Percentiles rank a stretch among this genome's conserved stretches.
Evolutionary conservation across 2,329 filamentous ascomycete genomes (phyloP).

Genomic region (Pseudonectria buxi): DNA sequence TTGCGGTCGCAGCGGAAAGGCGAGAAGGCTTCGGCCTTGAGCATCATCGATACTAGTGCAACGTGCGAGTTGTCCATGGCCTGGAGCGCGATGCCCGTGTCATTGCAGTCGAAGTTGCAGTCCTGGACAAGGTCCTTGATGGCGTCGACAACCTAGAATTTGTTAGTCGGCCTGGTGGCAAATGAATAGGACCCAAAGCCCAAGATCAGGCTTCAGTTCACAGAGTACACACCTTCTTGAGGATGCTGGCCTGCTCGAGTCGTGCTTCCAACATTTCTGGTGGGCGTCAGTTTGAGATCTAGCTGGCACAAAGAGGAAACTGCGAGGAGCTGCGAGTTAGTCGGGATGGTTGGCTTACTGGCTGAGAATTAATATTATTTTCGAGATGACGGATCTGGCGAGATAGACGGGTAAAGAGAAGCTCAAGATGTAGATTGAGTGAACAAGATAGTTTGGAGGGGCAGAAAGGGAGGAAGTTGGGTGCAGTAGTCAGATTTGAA

Average conservation of each 20-base stretch:
- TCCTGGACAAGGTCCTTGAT: conserved; percentile 99
- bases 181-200: too few species aligned
- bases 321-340: conserved; percentile 1
- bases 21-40: conserved; percentile 89
- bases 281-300: conserved; percentile 3
- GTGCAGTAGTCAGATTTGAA: conserved; percentile 3
- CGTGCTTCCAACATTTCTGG: conserved; percentile 86
- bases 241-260: conserved; percentile 83
- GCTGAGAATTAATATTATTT: conserved; percentile 1
- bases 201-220: too few species aligned
- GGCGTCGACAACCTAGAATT: conserved; percentile 78
- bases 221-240: conserved; percentile 74
- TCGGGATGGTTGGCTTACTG: conserved; percentile 4
- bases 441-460: neutral
- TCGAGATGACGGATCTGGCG: too few species aligned
- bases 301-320: conserved; percentile 4
- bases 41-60: conserved; percentile 96
- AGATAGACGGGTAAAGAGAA: too few species aligned
- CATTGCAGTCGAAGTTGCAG: conserved; percentile 99
- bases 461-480: neutral
- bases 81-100: conserved; percentile 94
- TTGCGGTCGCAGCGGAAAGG: conserved; percentile 98
- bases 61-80: conserved; percentile 99
- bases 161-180: neutral
- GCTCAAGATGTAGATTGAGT: neutral